Evolutionary conservation across 2,329 filamentous ascomycete species (phyloP).

Genomic region (Aspergillus sp.): DNA sequence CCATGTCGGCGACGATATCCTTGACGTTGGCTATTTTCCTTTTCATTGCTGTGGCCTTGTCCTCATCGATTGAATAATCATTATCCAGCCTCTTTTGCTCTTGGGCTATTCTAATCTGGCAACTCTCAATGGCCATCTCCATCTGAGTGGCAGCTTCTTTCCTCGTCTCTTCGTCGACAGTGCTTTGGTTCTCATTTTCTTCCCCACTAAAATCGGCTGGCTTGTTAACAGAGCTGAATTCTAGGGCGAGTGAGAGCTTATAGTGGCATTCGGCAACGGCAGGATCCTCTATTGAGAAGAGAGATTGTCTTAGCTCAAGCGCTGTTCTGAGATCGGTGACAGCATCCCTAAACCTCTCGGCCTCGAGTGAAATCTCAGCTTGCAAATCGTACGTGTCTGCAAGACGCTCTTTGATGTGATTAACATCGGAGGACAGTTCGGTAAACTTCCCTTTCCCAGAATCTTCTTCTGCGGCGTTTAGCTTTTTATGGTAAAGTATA

Average conservation of each 20-base stretch:
- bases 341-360: constrained; percentile 86
- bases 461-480: constrained; percentile 46
- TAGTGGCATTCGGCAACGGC: constrained; percentile 92
- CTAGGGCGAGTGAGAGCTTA: constrained; percentile 89
- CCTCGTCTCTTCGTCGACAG: constrained; percentile 51
- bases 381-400: constrained; percentile 92
- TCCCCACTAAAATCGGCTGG: constrained; percentile 21
- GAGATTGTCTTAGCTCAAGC: constrained; percentile 70
- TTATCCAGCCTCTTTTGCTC: constrained; percentile 45
- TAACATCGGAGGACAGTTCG: constrained; percentile 34
- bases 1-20: constrained; percentile 58
- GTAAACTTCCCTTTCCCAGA: constrained; percentile 47
- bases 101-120: constrained; percentile 49
- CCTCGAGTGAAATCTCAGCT: constrained; percentile 94
- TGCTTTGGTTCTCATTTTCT: constrained; percentile 34
- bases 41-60: constrained; percentile 35
- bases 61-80: constrained; percentile 36
- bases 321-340: constrained; percentile 76
- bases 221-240: constrained; percentile 77
- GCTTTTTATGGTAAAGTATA: constrained; percentile 53
- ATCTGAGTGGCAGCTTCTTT: constrained; percentile 56
- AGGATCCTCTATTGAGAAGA: constrained; percentile 76
- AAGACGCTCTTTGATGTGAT: constrained; percentile 75
- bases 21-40: constrained; percentile 54
- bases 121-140: constrained; percentile 57